Evolutionary conservation across 345 rosid genomes (phyloP).

Genomic region (Garcia nutans): DNA sequence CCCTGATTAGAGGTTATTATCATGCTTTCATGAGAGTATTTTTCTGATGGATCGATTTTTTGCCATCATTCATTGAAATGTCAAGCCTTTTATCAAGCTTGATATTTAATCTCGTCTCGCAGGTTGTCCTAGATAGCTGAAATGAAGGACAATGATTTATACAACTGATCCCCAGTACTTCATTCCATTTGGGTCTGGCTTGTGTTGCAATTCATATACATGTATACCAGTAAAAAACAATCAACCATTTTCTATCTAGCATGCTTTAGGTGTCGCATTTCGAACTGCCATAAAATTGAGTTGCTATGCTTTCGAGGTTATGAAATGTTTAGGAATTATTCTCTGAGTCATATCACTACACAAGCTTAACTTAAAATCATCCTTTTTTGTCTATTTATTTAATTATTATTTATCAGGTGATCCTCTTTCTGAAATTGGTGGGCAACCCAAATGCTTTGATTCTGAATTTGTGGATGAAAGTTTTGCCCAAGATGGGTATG

Average conservation of each 20-base stretch:
- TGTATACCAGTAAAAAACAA: background rate
- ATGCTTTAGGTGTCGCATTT: background rate
- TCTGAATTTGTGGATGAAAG: slow-evolving; percentile 47
- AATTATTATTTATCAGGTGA: slow-evolving; percentile 47
- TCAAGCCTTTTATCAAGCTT: background rate
- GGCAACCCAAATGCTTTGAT: slow-evolving; percentile 57
- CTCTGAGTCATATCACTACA: background rate
- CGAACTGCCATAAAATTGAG: background rate
- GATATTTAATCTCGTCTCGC: background rate
- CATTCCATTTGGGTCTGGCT: background rate
- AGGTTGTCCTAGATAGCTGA: background rate
- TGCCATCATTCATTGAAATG: too few species aligned
- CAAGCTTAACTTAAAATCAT: background rate
- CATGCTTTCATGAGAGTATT: background rate
- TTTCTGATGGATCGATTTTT: background rate
- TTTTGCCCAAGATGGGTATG: slow-evolving; percentile 73
- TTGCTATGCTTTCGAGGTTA: background rate
- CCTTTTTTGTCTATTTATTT: background rate
- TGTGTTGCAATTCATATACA: background rate
- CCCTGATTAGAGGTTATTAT: background rate
- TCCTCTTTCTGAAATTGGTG: slow-evolving; percentile 69
- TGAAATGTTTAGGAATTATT: background rate
- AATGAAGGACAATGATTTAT: background rate
- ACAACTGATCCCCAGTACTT: background rate
- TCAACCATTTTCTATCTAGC: background rate